phyloP scores from a whole-genome alignment of 495 filamentous ascomycete genomes.

The Pseudomonodictys pantanalensis region DNA sequence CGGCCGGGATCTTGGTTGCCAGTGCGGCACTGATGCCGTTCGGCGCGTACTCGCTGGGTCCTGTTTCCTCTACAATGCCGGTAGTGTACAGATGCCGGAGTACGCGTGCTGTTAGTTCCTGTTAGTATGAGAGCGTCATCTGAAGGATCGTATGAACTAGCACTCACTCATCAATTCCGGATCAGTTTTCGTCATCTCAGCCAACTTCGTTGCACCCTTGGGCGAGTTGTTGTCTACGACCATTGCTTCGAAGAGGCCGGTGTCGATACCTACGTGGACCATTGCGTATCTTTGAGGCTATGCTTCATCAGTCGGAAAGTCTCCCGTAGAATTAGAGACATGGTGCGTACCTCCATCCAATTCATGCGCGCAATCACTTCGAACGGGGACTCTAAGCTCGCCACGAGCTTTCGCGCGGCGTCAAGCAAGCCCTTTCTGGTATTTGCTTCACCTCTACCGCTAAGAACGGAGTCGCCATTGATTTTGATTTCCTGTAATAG shows the following conservation, averaged over 20 bases:
- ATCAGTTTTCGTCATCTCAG: not conserved
- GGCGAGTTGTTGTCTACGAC: not conserved
- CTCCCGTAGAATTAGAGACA: too few species aligned
- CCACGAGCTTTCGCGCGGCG: slow-evolving; percentile 1
- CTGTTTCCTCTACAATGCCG: slow-evolving; percentile 3
- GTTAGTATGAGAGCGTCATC: too few species aligned
- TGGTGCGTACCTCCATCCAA: slow-evolving; percentile 1
- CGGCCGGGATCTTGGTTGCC: not conserved
- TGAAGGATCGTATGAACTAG: too few species aligned
- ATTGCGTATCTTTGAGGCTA: not conserved
- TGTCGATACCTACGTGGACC: not conserved
- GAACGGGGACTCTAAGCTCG: not conserved
- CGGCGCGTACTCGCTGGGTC: not conserved
- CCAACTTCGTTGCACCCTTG: not conserved
- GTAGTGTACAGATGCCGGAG: not conserved
- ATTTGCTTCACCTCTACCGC: too few species aligned
- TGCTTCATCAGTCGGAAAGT: too few species aligned
- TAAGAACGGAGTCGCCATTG: not conserved
- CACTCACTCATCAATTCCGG: not conserved
- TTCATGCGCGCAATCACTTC: slow-evolving; percentile 7
- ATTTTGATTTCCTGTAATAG: not conserved
- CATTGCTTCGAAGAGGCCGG: slow-evolving; percentile 1
- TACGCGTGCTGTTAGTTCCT: slow-evolving; percentile 2
- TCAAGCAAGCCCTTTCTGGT: not conserved
- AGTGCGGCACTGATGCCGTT: slow-evolving; percentile 4